Base-by-base conservation (phyloP, 257 asterid genomes). In the Solanum medicagineum region DNA sequence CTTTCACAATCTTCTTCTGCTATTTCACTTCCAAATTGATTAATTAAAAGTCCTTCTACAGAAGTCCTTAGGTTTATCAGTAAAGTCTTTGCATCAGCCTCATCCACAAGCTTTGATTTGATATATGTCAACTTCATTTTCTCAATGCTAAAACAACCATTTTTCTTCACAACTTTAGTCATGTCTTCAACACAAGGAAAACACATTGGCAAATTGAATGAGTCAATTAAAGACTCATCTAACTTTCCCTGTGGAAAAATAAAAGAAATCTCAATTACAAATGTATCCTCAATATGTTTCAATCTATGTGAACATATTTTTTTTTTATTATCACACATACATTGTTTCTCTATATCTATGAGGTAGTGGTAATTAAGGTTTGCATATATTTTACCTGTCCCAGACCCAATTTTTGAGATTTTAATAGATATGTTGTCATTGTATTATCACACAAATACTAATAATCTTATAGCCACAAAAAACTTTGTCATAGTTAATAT, bases 171-270 rank as follows among this genome's bases (percentile, higher is more conserved):
- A 79, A 87, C 59, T 7, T 47, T 82, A 87, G 85, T 82, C 74
- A 93, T 65, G 62, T 93, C 93, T 80, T 87, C 75, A n/a, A 60
- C n/a, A n/a, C 29, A 26, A 89, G 92, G 71, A 22, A 84, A 88
- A 71, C 90, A 91, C 59, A 88, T 20, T 12, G 94, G 94, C 56
- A 93, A 86, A 86, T 93, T 91, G 88, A 91, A 92, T 6, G 94
- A 63, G 57, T 90, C 89, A 9, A 91, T 87, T 84, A 83, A 69
- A 63, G 87, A 88, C 68, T 89, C 88, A 44, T 83, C 59, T 2
- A 88, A 0, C 54, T 53, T 71, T 85, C 91, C 93, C 94, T 92
- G 89, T 84, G 6, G 1, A 5, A 29, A 40, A n/a, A 63, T 10
- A 7, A 65, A 49, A 16, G 16, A 63, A 9, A 22, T 6, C 0